A percentile compares a stretch with the other conserved stretches of the same genome.
Evolutionary conservation across 2,329 filamentous ascomycete species (phyloP).

Genomic region (Stagonosporopsis tanaceti): DNA sequence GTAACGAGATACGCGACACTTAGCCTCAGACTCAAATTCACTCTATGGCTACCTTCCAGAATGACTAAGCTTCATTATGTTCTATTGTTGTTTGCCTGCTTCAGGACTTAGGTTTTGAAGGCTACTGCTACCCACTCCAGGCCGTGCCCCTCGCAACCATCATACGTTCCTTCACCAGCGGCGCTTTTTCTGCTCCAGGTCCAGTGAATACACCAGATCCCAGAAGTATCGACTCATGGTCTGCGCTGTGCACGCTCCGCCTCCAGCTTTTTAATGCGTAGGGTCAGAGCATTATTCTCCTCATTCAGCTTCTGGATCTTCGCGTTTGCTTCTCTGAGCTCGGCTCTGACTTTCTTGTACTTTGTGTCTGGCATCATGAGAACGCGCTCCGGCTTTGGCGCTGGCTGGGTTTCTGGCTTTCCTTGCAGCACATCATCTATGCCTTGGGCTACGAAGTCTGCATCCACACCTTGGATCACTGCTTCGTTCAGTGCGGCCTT

Average conservation of each 20-base stretch:
- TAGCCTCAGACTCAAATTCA: neutral
- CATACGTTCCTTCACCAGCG: neutral
- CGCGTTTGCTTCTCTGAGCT: slow-evolving; percentile 21
- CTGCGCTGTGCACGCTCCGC: neutral
- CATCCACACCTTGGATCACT: slow-evolving; percentile 18
- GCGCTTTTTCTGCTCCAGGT: neutral
- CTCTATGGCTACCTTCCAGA: no score
- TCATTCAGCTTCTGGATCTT: slow-evolving; percentile 29
- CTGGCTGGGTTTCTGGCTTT: slow-evolving; percentile 12
- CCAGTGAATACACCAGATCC: neutral
- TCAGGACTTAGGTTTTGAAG: neutral
- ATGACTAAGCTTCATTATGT: no score
- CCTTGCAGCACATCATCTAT: slow-evolving; percentile 17
- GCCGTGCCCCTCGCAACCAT: neutral
- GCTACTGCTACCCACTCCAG: neutral
- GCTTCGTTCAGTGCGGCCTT: slow-evolving; percentile 22
- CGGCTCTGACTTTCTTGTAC: slow-evolving; percentile 21
- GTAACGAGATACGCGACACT: neutral
- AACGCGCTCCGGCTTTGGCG: slow-evolving; percentile 18
- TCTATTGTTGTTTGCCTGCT: neutral
- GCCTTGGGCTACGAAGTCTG: slow-evolving; percentile 19
- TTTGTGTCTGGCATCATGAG: slow-evolving; percentile 26
- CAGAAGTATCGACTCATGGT: neutral
- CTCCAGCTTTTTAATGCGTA: slow-evolving; percentile 26
- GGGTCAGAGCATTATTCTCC: slow-evolving; percentile 31